phyloP scores from a whole-genome alignment of 1,284 basidiomycete genomes.

The Prillingera fragicola region DNA sequence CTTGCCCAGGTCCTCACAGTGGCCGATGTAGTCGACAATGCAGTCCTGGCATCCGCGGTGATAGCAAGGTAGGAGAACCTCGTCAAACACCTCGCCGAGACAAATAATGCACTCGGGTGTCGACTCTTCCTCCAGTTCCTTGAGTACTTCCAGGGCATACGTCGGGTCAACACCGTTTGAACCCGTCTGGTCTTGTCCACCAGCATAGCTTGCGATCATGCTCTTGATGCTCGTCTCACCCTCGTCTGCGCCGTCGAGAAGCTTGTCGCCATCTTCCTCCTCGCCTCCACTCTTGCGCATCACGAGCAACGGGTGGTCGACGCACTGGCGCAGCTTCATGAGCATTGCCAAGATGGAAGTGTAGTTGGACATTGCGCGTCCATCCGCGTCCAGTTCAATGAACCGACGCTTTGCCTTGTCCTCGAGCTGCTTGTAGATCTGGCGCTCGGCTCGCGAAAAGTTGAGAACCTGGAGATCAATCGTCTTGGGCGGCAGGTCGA shows the following conservation, averaged over 20 bases:
- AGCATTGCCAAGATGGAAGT: slow-evolving; percentile 86
- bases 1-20: slow-evolving; percentile 43
- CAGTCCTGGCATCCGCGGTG: slow-evolving; percentile 57
- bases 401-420: slow-evolving; percentile 52
- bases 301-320: slow-evolving; percentile 76
- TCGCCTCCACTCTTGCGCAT: slow-evolving; percentile 51
- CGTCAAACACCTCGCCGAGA: slow-evolving; percentile 50
- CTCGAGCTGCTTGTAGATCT: slow-evolving; percentile 61
- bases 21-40: slow-evolving; percentile 45
- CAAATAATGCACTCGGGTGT: slow-evolving; percentile 73
- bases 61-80: slow-evolving; percentile 69
- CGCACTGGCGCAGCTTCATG: slow-evolving; percentile 82
- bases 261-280: slow-evolving; percentile 49
- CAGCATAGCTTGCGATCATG: slow-evolving; percentile 59
- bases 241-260: slow-evolving; percentile 47
- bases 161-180: slow-evolving; percentile 41
- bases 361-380: slow-evolving; percentile 74
- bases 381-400: slow-evolving; percentile 68
- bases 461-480: slow-evolving; percentile 64
- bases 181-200: slow-evolving; percentile 47
- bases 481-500: slow-evolving; percentile 81
- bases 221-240: slow-evolving; percentile 56
- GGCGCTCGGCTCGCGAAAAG: slow-evolving; percentile 69
- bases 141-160: slow-evolving; percentile 63
- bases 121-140: slow-evolving; percentile 52